Base-by-base conservation (phyloP, 768 basidiomycete genomes). In the Leucosporidium scottii region DNA sequence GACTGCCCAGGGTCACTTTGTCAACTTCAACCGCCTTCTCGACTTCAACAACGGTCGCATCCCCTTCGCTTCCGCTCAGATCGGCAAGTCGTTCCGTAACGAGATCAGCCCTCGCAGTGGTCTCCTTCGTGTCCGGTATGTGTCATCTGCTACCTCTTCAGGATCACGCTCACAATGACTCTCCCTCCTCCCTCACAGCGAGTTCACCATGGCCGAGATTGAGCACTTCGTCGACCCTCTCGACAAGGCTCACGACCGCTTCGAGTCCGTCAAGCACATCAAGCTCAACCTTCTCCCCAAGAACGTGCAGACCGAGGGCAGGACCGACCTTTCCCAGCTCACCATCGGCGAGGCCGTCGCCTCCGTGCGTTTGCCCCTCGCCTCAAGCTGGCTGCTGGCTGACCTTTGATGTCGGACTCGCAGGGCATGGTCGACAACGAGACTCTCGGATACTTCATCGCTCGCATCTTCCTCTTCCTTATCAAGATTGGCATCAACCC, bases 121-220 rank as follows among this genome's bases (percentile, higher is more conserved):
- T 62, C 83, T 99, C 50, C 84, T 99, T 57, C 93, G 96, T 68
- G 94, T 98, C 39, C 90, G 94, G 79, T 79, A 31, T 65, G 78
- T 62, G 47, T 17, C 27, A 18, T 20, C 20, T n/a, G 25, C 25
- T 30, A 18, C 27, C 31, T 23, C 13, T 36, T 18, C n/a, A 6
- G 1, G 4, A 13, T 3, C 31, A 6, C 20, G 28, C 2, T 10
- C 36, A 55, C 5, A 39, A 20, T n/a, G 13, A 12, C 31, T 30
- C 21, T 27, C 25, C 18, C 1, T 3, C 1, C 15, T 6, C 39
- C 6, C 39, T 17, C 23, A 9, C 62, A 79, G 81, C 73, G 96
- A 99, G 79, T 99, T 98, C 81, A 96, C 91, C 17, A 96, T 98
- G 94, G 96, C 93, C 56, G 96, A 99, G 81, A 96, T 99, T 77